Evolutionary conservation across 2,329 filamentous ascomycete species (phyloP).

Genomic region (Ascochyta viciae-villosae): DNA sequence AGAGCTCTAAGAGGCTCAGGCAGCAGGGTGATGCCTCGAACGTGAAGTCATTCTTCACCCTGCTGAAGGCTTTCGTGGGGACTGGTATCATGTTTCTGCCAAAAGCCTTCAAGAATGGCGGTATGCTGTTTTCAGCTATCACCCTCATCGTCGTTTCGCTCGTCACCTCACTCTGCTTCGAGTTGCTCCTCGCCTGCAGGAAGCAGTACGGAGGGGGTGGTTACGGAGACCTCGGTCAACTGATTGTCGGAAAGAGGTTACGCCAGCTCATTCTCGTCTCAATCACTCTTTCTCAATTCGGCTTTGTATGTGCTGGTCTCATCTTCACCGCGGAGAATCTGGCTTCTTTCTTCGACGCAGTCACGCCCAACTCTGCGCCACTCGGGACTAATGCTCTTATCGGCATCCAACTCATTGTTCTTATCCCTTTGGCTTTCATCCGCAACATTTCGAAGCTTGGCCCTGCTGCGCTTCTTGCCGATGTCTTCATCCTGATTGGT

Average conservation of each 20-base stretch:
- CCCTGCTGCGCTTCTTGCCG: slow-evolving; percentile 71
- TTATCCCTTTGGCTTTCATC: slow-evolving; percentile 73
- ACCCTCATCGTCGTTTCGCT: slow-evolving; percentile 70
- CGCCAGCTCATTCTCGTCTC: slow-evolving; percentile 71
- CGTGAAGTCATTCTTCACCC: slow-evolving; percentile 78
- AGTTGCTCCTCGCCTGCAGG: slow-evolving; percentile 73
- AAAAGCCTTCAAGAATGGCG: slow-evolving; percentile 80
- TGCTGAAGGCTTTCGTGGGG: slow-evolving; percentile 79
- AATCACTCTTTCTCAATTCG: slow-evolving; percentile 76
- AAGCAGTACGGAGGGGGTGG: slow-evolving; percentile 70
- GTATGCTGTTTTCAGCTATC: slow-evolving; percentile 75
- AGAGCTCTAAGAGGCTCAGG: slow-evolving; percentile 57
- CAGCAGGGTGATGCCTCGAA: slow-evolving; percentile 68
- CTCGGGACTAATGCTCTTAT: slow-evolving; percentile 68
- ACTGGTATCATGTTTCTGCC: slow-evolving; percentile 84
- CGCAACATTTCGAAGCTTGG: slow-evolving; percentile 79
- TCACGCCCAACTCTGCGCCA: slow-evolving; percentile 58
- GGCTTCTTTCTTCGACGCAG: slow-evolving; percentile 69
- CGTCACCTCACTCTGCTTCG: slow-evolving; percentile 74
- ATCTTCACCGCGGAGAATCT: slow-evolving; percentile 81
- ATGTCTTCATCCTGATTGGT: slow-evolving; percentile 74
- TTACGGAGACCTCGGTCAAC: slow-evolving; percentile 75
- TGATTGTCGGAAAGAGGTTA: slow-evolving; percentile 69
- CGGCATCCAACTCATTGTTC: slow-evolving; percentile 67
- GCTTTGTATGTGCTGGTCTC: slow-evolving; percentile 78